Evolutionary conservation across 2,329 filamentous ascomycete genomes (phyloP), one percentile per base, ranked within the genome.

Genomic region (Penicillium sp.): DNA sequence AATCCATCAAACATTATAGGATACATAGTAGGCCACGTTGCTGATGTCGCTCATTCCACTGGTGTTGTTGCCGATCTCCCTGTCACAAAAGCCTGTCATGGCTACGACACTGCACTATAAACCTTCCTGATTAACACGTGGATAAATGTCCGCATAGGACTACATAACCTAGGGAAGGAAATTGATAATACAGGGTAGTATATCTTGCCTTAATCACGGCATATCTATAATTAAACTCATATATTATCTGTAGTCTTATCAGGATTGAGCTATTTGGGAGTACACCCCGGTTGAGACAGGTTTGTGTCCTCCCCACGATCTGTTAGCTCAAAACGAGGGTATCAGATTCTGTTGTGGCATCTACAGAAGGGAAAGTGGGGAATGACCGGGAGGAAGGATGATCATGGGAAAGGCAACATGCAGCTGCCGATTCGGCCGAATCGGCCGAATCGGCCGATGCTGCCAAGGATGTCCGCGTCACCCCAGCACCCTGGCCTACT

Each of bases 401-500:
- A 25, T 16, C 15, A 34, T 29, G 27, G 21, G 29, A 53, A 52
- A 34, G 27, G 34, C 8, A 55, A 36, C n/a, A 44, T 23, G 21
- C 31, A 54, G 48, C 40, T 11, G 16, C 50, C 21, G 21, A 47
- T 11, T 5, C 9, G 11, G 19, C 29, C 21, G 21, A 47, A 8
- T 4, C 9, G 11, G 19, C 29, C 19, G 15, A 36, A 8, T 4
- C 9, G 11, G 19, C 29, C 19, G 15, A 36, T 10, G 10, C 39
- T 27, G 21, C 51, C 52, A 47, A 55, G 50, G 8, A 9, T 50
- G 27, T 51, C 49, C 41, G 52, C 55, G 38, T 60, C 49, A 53
- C 41, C 25, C 25, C n/a, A 36, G 50, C 38, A 53, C 34, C 8
- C 23, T 43, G 36, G 36, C 21, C 41, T 29, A 15, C 40, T 54